phyloP scores from a whole-genome alignment of 2,329 filamentous ascomycete species.

The Alternaria tenuissima region DNA sequence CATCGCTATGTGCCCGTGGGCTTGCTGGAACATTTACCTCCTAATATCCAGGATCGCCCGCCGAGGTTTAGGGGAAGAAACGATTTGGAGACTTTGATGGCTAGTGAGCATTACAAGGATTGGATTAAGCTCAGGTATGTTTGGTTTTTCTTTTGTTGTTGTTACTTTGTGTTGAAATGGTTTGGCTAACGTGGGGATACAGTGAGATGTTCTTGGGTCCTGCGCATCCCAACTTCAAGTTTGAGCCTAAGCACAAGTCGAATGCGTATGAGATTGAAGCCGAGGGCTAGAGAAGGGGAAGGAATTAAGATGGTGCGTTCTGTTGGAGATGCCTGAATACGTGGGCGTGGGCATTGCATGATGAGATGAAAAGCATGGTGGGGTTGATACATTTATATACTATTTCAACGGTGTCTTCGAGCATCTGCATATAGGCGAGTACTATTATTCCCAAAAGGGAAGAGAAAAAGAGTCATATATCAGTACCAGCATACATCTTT shows the following conservation, averaged over 20 bases:
- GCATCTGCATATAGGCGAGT: background rate
- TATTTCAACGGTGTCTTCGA: background rate
- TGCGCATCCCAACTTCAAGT: conserved; percentile 87
- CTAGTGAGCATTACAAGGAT: conserved; percentile 90
- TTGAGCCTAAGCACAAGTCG: conserved; percentile 97
- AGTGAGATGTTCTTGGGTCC: conserved; percentile 98
- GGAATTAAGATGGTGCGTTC: background rate
- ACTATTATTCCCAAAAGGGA: rapidly evolving
- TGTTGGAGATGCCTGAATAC: background rate
- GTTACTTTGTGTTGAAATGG: background rate
- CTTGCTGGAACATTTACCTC: conserved; percentile 85
- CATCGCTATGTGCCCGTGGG: conserved; percentile 92
- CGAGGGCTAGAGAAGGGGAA: conserved; percentile 35
- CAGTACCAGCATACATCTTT: background rate
- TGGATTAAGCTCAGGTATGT: conserved; percentile 97
- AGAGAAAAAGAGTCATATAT: background rate
- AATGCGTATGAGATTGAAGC: conserved; percentile 84
- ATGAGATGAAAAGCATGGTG: background rate
- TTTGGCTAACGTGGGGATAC: conserved; percentile 20
- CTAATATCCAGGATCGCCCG: conserved; percentile 86
- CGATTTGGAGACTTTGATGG: conserved; percentile 92
- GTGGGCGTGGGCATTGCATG: background rate
- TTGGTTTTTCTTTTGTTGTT: too few species aligned
- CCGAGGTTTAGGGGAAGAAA: conserved; percentile 84
- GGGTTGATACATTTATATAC: background rate